Conservation (phyloP, 768 basidiomycete species). For the Auricularia cornea region DNA sequence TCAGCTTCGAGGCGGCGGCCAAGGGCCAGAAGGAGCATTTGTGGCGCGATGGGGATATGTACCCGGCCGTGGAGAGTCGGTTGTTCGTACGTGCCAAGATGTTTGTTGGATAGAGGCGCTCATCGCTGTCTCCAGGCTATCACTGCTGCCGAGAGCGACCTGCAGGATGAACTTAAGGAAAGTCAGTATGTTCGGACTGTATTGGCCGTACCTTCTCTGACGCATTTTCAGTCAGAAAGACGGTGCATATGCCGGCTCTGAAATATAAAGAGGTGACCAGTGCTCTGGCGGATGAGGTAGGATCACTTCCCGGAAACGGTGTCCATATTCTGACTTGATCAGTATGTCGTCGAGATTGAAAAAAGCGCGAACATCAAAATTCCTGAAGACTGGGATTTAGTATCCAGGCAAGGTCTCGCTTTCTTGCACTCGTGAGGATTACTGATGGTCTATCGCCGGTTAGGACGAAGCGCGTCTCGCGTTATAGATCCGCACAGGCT, state of each 20-base stretch:
- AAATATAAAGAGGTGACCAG: constrained; percentile 43
- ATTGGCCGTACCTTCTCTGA: neutral
- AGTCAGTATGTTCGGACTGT: constrained; percentile 33
- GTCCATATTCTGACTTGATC: neutral
- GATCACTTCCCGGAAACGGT: constrained; percentile 8
- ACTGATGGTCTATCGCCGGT: constrained; percentile 4
- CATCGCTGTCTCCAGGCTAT: constrained; percentile 42
- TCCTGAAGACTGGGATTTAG: constrained; percentile 50
- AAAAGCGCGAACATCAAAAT: constrained; percentile 40
- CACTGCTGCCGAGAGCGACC: constrained; percentile 30
- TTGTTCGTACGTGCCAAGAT: neutral
- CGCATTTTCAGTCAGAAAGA: constrained; percentile 50
- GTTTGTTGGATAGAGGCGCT: constrained; percentile 41
- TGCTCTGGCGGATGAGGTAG: constrained; percentile 62
- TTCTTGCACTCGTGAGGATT: neutral
- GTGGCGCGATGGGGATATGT: constrained; percentile 53
- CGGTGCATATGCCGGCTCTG: constrained; percentile 63
- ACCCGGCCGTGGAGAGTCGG: constrained; percentile 47
- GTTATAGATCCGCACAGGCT: constrained; percentile 71
- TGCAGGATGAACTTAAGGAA: constrained; percentile 62
- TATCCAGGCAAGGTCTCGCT: constrained; percentile 46
- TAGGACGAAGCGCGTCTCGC: constrained; percentile 62
- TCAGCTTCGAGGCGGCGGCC: constrained; percentile 55
- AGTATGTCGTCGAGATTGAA: constrained; percentile 79
- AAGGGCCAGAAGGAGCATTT: constrained; percentile 61